A percentile compares a stretch with the other conserved stretches of the same genome.
Conservation (phyloP, 176 grass and related monocot species). For the Secale cereale region DNA sequence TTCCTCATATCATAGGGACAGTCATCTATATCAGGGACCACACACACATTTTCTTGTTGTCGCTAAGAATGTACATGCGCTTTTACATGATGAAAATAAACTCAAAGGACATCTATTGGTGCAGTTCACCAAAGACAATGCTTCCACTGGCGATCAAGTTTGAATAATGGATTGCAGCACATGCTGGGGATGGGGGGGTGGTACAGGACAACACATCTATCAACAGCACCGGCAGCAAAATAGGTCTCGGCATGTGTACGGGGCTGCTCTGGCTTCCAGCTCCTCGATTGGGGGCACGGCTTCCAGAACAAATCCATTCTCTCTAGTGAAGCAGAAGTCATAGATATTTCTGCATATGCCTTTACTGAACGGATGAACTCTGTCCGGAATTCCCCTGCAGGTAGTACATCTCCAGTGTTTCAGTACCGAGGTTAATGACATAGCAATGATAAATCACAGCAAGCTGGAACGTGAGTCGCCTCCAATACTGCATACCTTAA, state of each 20-base stretch:
- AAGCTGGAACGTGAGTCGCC: not conserved
- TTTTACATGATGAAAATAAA: constrained; percentile 31
- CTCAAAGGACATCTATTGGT: constrained; percentile 2
- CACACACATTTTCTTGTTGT: not conserved
- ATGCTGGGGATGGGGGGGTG: constrained; percentile 11
- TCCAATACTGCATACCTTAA: constrained; percentile 56
- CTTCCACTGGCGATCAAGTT: constrained; percentile 13
- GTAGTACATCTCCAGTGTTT: constrained; percentile 15
- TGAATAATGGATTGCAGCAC: constrained; percentile 4
- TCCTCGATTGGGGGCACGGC: constrained; percentile 66
- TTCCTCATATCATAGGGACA: not conserved
- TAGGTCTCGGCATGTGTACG: constrained; percentile 73
- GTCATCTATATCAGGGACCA: not conserved
- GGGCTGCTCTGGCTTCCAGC: constrained; percentile 62
- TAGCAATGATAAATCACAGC: not conserved
- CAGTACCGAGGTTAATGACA: not conserved
- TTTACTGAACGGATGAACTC: constrained; percentile 82
- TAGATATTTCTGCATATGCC: constrained; percentile 79
- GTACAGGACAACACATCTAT: constrained; percentile 24
- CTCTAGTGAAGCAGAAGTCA: constrained; percentile 57
- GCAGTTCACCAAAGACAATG: constrained; percentile 29
- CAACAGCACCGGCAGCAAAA: constrained; percentile 84
- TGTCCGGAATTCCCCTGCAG: constrained; percentile 74
- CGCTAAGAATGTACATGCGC: constrained; percentile 31
- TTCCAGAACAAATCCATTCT: constrained; percentile 57